Conservation (phyloP, 2,329 filamentous ascomycete genomes). For the Ophiostoma ulmi region DNA sequence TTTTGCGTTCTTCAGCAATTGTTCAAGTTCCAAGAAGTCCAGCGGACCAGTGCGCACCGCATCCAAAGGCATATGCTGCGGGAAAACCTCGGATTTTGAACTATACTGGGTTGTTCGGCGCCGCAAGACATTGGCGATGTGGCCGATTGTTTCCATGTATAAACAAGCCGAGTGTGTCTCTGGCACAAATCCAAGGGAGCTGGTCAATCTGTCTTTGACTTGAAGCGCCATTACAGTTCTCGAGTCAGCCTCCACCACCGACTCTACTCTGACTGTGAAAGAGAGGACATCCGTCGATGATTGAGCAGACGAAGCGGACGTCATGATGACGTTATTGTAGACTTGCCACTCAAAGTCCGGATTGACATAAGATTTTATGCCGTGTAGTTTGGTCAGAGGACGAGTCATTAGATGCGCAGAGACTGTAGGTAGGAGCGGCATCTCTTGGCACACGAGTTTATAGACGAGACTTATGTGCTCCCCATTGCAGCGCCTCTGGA, state of each 20-base stretch:
- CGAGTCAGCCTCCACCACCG: neutral
- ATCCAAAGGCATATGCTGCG: too few relatives aligned
- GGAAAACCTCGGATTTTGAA: neutral
- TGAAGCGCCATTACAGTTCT: neutral
- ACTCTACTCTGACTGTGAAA: neutral
- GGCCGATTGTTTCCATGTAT: neutral
- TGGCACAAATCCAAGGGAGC: neutral
- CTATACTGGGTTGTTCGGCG: neutral
- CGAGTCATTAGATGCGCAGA: too few relatives aligned
- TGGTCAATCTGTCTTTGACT: neutral
- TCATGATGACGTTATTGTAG: neutral
- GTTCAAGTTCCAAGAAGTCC: neutral
- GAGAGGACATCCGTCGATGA: neutral
- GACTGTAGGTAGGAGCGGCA: neutral
- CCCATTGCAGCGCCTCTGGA: neutral
- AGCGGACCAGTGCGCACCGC: neutral
- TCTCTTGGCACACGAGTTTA: neutral
- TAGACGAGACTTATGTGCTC: neutral
- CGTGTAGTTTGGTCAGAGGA: too few relatives aligned
- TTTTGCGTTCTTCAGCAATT: too few relatives aligned
- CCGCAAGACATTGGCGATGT: neutral
- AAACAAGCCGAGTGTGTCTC: neutral
- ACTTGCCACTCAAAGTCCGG: neutral
- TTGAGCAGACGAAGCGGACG: too few relatives aligned
- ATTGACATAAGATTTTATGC: neutral